Base-by-base conservation (phyloP, 331 rosid genomes). In the Acacia concinna region DNA sequence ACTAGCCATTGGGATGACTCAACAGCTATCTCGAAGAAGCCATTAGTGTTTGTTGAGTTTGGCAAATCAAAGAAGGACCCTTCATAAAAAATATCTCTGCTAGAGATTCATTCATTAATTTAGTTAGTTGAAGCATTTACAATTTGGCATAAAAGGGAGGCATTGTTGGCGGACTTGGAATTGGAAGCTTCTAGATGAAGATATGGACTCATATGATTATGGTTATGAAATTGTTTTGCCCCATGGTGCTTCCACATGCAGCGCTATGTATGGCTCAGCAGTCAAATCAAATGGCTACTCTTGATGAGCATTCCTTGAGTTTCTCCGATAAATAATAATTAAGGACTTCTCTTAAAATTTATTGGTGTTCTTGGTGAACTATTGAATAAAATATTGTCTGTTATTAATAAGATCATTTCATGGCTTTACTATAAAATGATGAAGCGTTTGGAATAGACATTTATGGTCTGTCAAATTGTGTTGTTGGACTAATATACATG, bases 121-220 rank as follows among this genome's bases (percentile, higher is more conserved):
- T 11, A 27, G 28, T 83, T 5, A 89, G 87, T 72, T 49, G 76
- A 67, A 66, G 31, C 69, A 82, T 89, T 6, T 86, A 79, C 52
- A 38, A 49, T 27, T 85, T 79, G 67, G 88, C 90, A 30, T 70
- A 60, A 35, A 83, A 40, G 21, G 86, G 89, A 68, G 90, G 90
- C 47, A 68, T 86, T 18, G 56, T 87, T 49, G 90, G 76, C 8
- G 93, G 89, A 0, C 0, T 52, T 87, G 75, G 84, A 87, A 87
- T 69, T 91, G 91, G 89, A 87, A 86, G 73, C 73, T 87, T 52
- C 32, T 87, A 75, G 89, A 85, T 10, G 82, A 86, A 83, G 87
- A 84, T n/a, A 89, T 89, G 90, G 91, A 86, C 12, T 14, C 80
- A 6, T 84, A 71, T 71, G 3, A 52, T 78, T 93, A 90, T 75